phyloP scores from a whole-genome alignment of 208 protist species.

The Crithidia brevicula region DNA sequence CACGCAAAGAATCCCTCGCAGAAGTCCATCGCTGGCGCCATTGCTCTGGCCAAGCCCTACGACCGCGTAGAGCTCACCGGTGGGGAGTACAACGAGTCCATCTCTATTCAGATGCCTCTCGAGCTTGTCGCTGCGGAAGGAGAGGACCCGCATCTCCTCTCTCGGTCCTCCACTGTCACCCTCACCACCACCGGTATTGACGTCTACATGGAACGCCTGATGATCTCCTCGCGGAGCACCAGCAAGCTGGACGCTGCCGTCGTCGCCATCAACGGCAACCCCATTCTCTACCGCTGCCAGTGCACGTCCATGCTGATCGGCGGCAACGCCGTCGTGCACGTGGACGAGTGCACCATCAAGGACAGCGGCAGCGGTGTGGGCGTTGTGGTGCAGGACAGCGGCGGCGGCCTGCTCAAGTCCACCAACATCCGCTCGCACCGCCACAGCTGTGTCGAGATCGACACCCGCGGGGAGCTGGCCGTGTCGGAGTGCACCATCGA shows the following conservation, averaged over 20 bases:
- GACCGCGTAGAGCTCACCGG: conserved; percentile 86
- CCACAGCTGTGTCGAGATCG: conserved; percentile 60
- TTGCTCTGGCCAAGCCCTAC: conserved; percentile 80
- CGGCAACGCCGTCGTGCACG: conserved; percentile 40
- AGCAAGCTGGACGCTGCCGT: conserved; percentile 68
- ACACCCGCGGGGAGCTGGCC: conserved; percentile 75
- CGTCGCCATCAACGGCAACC: conserved; percentile 55
- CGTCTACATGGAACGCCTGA: conserved; percentile 70
- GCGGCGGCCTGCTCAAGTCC: conserved; percentile 52
- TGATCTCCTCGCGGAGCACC: conserved; percentile 62
- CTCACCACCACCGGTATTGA: conserved; percentile 61
- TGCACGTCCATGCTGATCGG: conserved; percentile 71
- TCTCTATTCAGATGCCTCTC: conserved; percentile 71
- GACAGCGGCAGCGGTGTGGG: conserved; percentile 77
- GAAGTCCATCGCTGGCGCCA: conserved; percentile 62
- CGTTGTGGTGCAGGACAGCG: conserved; percentile 63
- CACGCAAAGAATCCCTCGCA: conserved; percentile 56
- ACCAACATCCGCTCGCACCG: conserved; percentile 67
- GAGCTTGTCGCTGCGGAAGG: conserved; percentile 87
- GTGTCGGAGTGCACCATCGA: conserved; percentile 64
- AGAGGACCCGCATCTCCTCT: conserved; percentile 75
- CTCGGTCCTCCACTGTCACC: conserved; percentile 68
- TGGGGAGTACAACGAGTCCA: conserved; percentile 80
- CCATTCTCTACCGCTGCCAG: conserved; percentile 65
- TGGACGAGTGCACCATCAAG: conserved; percentile 73